A percentile compares a stretch with the other conserved stretches of the same genome.
phyloP scores from a whole-genome alignment of 495 filamentous ascomycete species.

The Platismatia glauca region DNA sequence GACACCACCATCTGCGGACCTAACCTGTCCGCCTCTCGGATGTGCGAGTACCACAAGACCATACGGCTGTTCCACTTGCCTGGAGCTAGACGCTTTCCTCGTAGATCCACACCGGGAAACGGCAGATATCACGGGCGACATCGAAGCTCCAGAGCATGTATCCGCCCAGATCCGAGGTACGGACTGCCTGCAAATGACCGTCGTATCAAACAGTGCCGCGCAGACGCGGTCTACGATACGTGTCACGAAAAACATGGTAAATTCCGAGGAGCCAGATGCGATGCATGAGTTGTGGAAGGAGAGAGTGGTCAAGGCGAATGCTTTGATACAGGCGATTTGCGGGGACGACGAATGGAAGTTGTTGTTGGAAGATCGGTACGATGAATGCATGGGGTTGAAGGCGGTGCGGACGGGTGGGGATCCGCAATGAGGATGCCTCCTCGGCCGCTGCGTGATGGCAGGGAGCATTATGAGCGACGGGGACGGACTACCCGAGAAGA shows the following conservation, averaged over 20 bases:
- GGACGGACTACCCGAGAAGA: background rate
- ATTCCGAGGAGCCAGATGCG: background rate
- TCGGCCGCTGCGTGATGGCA: background rate
- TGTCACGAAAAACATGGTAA: background rate
- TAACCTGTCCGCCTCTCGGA: background rate
- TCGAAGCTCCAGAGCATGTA: background rate
- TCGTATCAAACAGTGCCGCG: background rate
- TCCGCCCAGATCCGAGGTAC: background rate
- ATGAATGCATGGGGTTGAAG: background rate
- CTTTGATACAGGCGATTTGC: background rate
- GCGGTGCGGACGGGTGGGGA: background rate
- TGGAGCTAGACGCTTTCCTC: background rate
- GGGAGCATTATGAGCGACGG: background rate
- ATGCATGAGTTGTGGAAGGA: background rate
- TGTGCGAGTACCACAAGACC: background rate
- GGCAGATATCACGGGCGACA: background rate
- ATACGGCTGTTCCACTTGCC: background rate
- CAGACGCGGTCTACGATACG: background rate
- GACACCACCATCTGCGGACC: background rate
- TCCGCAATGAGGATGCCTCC: background rate
- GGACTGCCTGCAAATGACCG: background rate
- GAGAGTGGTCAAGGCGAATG: background rate
- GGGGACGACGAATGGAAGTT: background rate
- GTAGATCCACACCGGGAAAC: background rate
- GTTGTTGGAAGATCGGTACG: background rate